Conservation (phyloP, 331 rosid genomes). For the Telfairia occidentalis region DNA sequence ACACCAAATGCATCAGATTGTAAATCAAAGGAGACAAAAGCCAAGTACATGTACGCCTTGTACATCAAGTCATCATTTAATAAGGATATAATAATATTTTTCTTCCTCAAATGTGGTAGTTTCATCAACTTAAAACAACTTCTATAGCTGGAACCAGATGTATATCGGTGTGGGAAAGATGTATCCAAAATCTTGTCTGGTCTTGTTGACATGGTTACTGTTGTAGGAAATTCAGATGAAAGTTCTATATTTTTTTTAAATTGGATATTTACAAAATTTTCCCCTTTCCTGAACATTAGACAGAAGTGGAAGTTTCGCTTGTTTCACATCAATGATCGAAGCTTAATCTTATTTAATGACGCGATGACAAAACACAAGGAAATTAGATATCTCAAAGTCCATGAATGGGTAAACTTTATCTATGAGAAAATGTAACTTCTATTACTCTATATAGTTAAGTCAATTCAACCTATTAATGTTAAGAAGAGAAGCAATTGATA, state of each 20-base stretch:
- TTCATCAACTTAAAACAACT: neutral
- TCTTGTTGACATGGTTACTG: neutral
- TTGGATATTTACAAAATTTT: neutral
- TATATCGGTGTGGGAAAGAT: neutral
- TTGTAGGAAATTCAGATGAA: neutral
- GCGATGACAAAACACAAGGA: neutral
- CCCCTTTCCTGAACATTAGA: neutral
- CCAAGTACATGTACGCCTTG: neutral
- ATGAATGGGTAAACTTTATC: neutral
- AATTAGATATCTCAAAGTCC: neutral
- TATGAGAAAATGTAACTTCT: neutral
- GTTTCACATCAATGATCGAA: neutral
- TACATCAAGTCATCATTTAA: neutral
- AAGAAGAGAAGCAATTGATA: neutral
- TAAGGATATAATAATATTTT: neutral
- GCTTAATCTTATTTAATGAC: neutral
- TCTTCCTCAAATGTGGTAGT: neutral
- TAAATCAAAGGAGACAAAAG: neutral
- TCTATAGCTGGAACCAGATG: conserved; percentile 2
- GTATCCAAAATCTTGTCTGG: neutral
- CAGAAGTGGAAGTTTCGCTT: neutral
- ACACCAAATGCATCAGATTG: neutral
- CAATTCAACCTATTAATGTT: neutral
- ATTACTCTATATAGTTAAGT: neutral
- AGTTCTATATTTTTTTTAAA: neutral